Percentiles rank a stretch among this genome's conserved stretches.
Evolutionary conservation across 306 rosid species (phyloP).

Genomic region (Dalbergia cochinchinensis): DNA sequence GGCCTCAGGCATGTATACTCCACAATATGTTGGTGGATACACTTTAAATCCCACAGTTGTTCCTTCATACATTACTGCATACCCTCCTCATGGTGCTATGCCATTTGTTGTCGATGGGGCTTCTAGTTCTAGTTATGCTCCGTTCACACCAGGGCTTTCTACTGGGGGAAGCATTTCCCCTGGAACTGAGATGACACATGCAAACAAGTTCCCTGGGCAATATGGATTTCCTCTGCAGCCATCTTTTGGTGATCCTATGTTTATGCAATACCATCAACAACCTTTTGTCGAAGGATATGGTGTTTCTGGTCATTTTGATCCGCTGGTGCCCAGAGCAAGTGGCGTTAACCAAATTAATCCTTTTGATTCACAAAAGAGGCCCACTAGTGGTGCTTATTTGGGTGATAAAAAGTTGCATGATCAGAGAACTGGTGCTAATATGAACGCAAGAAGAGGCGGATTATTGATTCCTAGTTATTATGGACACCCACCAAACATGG

Average conservation of each 20-base stretch:
- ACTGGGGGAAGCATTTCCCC: slow-evolving; percentile 51
- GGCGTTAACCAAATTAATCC: slow-evolving; percentile 44
- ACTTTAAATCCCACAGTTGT: slow-evolving; percentile 49
- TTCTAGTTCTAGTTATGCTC: slow-evolving; percentile 50
- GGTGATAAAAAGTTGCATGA: slow-evolving; percentile 52
- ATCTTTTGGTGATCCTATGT: slow-evolving; percentile 57
- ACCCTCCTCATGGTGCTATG: slow-evolving; percentile 56
- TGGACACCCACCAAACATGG: slow-evolving; percentile 57
- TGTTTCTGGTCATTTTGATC: slow-evolving; percentile 54
- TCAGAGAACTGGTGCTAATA: slow-evolving; percentile 49
- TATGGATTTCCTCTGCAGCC: slow-evolving; percentile 54
- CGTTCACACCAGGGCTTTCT: slow-evolving; percentile 54
- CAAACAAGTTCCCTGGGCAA: slow-evolving; percentile 57
- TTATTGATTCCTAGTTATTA: slow-evolving; percentile 53
- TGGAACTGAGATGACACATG: slow-evolving; percentile 55
- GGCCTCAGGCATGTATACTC: slow-evolving; percentile 50
- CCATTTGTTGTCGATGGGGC: slow-evolving; percentile 60
- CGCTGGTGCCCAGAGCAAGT: slow-evolving; percentile 50
- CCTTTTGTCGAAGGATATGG: slow-evolving; percentile 58
- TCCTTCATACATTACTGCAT: slow-evolving; percentile 55
- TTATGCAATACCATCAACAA: slow-evolving; percentile 60
- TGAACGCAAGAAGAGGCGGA: slow-evolving; percentile 63
- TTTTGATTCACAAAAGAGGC: slow-evolving; percentile 49
- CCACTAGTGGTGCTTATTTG: slow-evolving; percentile 45
- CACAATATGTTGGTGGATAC: slow-evolving; percentile 58